phyloP scores from a whole-genome alignment of 2,329 filamentous ascomycete genomes.

The Aspergillus cejpii region DNA sequence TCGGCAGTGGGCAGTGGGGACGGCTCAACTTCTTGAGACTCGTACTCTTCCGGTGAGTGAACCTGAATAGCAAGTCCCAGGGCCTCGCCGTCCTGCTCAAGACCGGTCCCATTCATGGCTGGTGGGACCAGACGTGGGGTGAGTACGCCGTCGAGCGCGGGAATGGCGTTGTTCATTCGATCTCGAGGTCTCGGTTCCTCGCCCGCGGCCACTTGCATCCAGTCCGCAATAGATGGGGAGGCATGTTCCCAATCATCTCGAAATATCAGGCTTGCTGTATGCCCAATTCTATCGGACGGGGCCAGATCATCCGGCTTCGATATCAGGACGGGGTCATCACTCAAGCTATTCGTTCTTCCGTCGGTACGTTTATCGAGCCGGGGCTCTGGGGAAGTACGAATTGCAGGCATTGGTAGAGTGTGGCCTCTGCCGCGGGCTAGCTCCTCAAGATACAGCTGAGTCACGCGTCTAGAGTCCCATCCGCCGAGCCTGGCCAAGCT shows the following conservation, averaged over 20 bases:
- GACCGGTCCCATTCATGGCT: slow-evolving; percentile 10
- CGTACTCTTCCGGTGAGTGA: slow-evolving; percentile 25
- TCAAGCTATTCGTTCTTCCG: slow-evolving; percentile 23
- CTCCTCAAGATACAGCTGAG: slow-evolving; percentile 50
- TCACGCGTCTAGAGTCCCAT: slow-evolving; percentile 51
- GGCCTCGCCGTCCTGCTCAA: slow-evolving; percentile 28
- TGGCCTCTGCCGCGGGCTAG: slow-evolving; percentile 33
- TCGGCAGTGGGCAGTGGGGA: slow-evolving; percentile 31
- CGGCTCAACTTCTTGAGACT: slow-evolving; percentile 24
- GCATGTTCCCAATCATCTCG: slow-evolving; percentile 46
- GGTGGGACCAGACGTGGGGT: slow-evolving; percentile 23
- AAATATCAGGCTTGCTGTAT: slow-evolving; percentile 40
- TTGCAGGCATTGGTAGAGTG: slow-evolving; percentile 17
- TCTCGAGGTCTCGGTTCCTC: slow-evolving; percentile 37
- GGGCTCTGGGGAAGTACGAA: slow-evolving; percentile 20
- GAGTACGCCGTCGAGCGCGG: slow-evolving; percentile 17
- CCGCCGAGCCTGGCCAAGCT: slow-evolving; percentile 48
- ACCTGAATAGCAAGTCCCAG: slow-evolving; percentile 44
- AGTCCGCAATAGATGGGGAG: slow-evolving; percentile 46
- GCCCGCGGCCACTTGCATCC: slow-evolving; percentile 43
- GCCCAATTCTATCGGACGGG: slow-evolving; percentile 19
- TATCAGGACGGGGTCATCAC: slow-evolving; percentile 34
- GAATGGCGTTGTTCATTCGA: slow-evolving; percentile 9
- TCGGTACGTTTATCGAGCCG: slow-evolving; percentile 13
- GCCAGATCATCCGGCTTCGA: slow-evolving; percentile 28